phyloP scores from a whole-genome alignment of 1,284 basidiomycete species.

The Abortiporus biennis region DNA sequence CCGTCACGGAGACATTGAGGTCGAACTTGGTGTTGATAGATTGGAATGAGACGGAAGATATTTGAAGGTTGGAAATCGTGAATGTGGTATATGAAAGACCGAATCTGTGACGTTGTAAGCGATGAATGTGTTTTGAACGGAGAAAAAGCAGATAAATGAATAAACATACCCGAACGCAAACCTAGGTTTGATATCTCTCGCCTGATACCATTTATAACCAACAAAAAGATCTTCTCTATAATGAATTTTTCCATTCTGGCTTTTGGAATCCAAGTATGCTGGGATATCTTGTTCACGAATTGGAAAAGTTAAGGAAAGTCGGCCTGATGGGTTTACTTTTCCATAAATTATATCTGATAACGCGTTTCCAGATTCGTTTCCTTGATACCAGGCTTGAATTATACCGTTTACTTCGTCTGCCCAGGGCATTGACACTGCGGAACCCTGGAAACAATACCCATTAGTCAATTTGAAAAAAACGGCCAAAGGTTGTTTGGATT shows the following conservation, averaged over 20 bases:
- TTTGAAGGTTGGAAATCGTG: conserved; percentile 39
- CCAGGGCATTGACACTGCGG: conserved; percentile 66
- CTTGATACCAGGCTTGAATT: conserved; percentile 66
- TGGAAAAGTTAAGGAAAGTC: conserved; percentile 66
- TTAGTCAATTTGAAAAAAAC: conserved; percentile 6
- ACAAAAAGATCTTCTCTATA: conserved; percentile 65
- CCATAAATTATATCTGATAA: conserved; percentile 73
- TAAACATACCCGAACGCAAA: conserved; percentile 65
- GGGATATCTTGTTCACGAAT: conserved; percentile 59
- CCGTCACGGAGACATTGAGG: conserved; percentile 24
- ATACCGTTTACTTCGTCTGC: conserved; percentile 43
- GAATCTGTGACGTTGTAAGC: conserved; percentile 1
- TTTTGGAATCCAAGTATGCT: conserved; percentile 50
- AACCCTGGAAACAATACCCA: conserved; percentile 37
- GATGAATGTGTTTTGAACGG: background rate
- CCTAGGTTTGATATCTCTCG: conserved; percentile 47
- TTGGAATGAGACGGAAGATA: too few relatives aligned
- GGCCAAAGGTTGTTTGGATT: background rate
- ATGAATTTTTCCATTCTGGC: conserved; percentile 60
- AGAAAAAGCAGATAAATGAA: background rate
- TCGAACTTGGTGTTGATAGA: conserved; percentile 32
- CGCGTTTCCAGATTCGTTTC: conserved; percentile 72
- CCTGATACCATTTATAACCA: conserved; percentile 69
- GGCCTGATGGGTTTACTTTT: conserved; percentile 64
- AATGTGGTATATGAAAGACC: conserved; percentile 76